Conservation (phyloP, 441 rosid genomes). For the Erodium trifolium region DNA sequence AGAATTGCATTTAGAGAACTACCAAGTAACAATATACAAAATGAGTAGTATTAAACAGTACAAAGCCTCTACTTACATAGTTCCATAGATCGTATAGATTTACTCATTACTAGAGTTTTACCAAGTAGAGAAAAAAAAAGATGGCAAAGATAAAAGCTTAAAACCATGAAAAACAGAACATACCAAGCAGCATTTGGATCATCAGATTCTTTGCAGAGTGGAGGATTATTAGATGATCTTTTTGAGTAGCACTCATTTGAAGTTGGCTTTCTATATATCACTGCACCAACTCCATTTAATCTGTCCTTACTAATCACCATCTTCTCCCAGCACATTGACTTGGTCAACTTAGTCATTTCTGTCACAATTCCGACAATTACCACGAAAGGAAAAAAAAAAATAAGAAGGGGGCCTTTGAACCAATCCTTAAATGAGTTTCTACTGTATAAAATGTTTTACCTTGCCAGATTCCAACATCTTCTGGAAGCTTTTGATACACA, state of each 20-base stretch:
- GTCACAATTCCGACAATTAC: conserved; percentile 3
- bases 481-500: conserved; percentile 64
- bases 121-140: not conserved
- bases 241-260: conserved; percentile 76
- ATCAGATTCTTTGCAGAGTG: conserved; percentile 62
- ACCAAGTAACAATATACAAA: too few relatives aligned
- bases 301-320: conserved; percentile 71
- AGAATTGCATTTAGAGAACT: not conserved
- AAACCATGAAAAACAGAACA: not conserved
- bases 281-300: conserved; percentile 64
- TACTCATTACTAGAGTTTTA: not conserved
- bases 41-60: not conserved
- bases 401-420: not conserved
- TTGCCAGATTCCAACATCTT: conserved; percentile 75
- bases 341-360: conserved; percentile 70
- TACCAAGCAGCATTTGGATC: conserved; percentile 93
- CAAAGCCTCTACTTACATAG: not conserved
- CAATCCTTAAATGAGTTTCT: conserved; percentile 5
- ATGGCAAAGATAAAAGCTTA: conserved; percentile 34
- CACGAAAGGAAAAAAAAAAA: not conserved
- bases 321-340: conserved; percentile 80
- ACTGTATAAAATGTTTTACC: conserved; percentile 31
- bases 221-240: conserved; percentile 52
- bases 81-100: not conserved
- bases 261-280: conserved; percentile 65